Percentiles rank a stretch among this genome's conserved stretches.
These are phyloP conservation scores for Amylocystis lapponica DNA, from an alignment of 768 basidiomycete genomes.

Conservation along the genomic window DNA sequence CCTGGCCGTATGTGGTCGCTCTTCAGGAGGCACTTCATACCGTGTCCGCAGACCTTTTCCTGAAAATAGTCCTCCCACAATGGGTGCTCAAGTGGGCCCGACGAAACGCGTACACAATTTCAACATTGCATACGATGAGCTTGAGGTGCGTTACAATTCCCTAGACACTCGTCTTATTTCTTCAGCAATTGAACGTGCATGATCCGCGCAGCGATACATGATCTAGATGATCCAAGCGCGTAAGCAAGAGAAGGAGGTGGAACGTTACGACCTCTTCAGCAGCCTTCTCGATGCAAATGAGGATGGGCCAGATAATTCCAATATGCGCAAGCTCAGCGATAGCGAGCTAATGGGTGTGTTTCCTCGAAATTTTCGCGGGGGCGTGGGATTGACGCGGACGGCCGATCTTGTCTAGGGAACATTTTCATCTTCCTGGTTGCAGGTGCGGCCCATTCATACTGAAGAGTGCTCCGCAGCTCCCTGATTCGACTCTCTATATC, in stretches of 20 bases:
- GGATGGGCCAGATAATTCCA: slow-evolving; percentile 21
- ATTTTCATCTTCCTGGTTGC: slow-evolving; percentile 45
- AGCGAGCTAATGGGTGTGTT: slow-evolving; percentile 34
- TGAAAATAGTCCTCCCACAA: slow-evolving; percentile 18
- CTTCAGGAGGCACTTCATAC: slow-evolving; percentile 19
- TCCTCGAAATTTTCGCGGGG: neutral
- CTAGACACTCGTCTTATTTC: neutral
- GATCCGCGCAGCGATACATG: slow-evolving; percentile 35
- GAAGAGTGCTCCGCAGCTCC: neutral
- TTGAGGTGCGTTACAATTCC: slow-evolving; percentile 18
- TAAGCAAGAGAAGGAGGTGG: slow-evolving; percentile 26
- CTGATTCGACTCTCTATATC: neutral
- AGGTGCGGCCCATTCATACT: too few relatives aligned
- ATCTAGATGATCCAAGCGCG: slow-evolving; percentile 46
- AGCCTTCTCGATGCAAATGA: slow-evolving; percentile 44
- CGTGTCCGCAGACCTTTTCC: slow-evolving; percentile 18
- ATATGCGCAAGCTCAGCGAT: slow-evolving; percentile 30
- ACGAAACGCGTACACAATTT: slow-evolving; percentile 13
- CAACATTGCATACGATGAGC: slow-evolving; percentile 18
- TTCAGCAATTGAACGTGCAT: neutral
- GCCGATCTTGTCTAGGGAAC: slow-evolving; percentile 20
- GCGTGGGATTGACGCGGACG: neutral
- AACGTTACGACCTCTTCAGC: slow-evolving; percentile 44
- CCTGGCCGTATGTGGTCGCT: neutral
- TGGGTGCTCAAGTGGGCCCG: slow-evolving; percentile 17